phyloP scores from a whole-genome alignment of 176 grass and related monocot genomes.

The Zoysia japonica region DNA sequence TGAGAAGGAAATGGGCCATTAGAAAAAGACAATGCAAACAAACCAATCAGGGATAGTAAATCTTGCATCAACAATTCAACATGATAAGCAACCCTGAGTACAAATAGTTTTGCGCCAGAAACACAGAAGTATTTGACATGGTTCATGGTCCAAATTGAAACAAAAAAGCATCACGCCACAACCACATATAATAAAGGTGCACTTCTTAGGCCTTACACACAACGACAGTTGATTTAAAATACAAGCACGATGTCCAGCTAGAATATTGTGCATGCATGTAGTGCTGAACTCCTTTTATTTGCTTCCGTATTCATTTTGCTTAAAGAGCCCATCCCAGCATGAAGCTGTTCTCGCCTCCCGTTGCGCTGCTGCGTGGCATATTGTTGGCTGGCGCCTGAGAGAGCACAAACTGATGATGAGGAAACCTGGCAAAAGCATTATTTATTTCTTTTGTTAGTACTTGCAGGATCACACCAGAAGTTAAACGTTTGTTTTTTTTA shows the following conservation, averaged over 20 bases:
- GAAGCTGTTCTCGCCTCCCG: conserved; percentile 72
- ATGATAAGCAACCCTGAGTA: not conserved
- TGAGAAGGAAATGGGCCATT: not conserved
- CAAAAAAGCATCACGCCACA: conserved; percentile 8
- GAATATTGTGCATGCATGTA: not conserved
- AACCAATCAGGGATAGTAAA: not conserved
- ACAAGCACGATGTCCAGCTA: not conserved
- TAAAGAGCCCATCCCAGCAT: conserved; percentile 90
- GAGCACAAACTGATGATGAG: conserved; percentile 63
- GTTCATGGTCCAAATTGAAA: conserved; percentile 11
- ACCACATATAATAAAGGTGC: not conserved
- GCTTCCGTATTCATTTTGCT: conserved; percentile 24
- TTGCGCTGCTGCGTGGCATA: conserved; percentile 50
- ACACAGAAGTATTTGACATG: conserved; percentile 24
- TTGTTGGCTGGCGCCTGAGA: conserved; percentile 40
- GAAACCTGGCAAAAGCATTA: conserved; percentile 54
- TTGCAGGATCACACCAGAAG: not conserved
- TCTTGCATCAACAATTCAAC: not conserved
- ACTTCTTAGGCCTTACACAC: conserved; percentile 32
- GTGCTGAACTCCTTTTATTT: conserved; percentile 42
- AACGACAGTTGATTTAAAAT: not conserved
- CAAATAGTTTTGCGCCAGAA: conserved; percentile 4
- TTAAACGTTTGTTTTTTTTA: not conserved
- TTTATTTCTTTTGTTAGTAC: not conserved
- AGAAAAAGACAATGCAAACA: not conserved